Evolutionary conservation across 108 stramenopile species (phyloP).

Genomic region (Conticribra guillardii): DNA sequence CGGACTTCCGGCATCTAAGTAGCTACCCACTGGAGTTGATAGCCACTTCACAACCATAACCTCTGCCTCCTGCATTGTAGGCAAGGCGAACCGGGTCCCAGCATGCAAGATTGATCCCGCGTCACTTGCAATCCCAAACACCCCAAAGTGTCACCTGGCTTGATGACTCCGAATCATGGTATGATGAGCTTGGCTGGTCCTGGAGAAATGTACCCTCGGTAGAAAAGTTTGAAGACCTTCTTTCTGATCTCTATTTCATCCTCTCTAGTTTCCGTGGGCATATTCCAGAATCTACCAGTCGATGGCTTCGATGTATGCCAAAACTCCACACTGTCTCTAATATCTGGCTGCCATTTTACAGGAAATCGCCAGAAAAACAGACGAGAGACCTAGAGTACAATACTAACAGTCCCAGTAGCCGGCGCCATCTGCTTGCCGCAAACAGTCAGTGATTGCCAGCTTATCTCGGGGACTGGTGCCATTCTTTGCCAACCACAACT

Average conservation of each 20-base stretch:
- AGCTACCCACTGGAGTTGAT: not conserved
- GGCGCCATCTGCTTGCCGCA: not conserved
- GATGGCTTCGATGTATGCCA: not conserved
- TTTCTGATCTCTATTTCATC: not conserved
- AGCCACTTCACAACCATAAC: constrained; percentile 22
- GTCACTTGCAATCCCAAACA: constrained; percentile 3
- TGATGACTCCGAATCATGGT: not conserved
- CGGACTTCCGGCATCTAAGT: constrained; percentile 17
- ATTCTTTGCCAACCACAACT: not conserved
- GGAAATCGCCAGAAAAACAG: constrained; percentile 12
- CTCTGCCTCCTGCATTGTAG: constrained; percentile 3
- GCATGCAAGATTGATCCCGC: not conserved
- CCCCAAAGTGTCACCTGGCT: not conserved
- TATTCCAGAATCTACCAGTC: not conserved
- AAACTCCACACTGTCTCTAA: constrained; percentile 6
- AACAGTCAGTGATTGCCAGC: not conserved
- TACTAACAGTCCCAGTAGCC: constrained; percentile 11
- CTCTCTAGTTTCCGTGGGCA: not conserved
- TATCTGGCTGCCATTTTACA: not conserved
- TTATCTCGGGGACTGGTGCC: not conserved
- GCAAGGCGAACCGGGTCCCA: constrained; percentile 12
- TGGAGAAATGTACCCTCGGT: not conserved
- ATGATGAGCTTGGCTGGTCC: not conserved
- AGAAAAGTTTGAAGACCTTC: constrained; percentile 3
- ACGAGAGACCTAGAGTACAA: not conserved